Evolutionary conservation across 768 basidiomycete genomes (phyloP), one percentile per base, ranked within the genome.

Genomic region (Auriculariales sp.): DNA sequence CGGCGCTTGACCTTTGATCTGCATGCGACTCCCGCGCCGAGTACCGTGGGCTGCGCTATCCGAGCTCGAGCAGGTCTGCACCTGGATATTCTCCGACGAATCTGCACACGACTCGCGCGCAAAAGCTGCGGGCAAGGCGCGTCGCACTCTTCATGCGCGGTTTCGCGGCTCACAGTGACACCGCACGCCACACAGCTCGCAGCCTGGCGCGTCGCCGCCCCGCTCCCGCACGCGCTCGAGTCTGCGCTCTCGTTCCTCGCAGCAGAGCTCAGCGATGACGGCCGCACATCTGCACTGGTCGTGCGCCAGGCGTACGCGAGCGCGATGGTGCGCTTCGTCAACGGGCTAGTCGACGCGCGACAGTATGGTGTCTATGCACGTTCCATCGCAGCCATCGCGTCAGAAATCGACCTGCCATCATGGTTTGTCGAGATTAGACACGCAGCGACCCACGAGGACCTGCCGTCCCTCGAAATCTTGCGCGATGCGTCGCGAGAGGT

Each of bases 361-460:
- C 95, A 99, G 59, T 73, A 78, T 9, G 89, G 92, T 5, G 74
- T 77, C 17, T 98, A 86, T 60, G 94, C 95, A 2, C 73, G 92
- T 19, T 83, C 95, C 2, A 97, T 98, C 56, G 78, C 85, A 0
- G 78, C 83, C 33, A 86, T 99, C 53, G 91, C 94, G 1, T 69
- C 72, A 3, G 87, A 93, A 58, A 74, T 99, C 10, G 83, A 83
- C 0, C 69, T 99, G 1, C 94, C 95, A 0, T 66, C 72, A 0
- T 92, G 86, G 82, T 71, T 98, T 9, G 92, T 99, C 11, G 89
- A 94, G 56, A 70, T 98, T 10, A 74, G 95, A 33, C 95, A 98
- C 67, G 88, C 90, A 25, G 88, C 89, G 11, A 99, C 95, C 1
- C 95, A 98, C 58, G 94, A 98, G 59, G 89, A 94, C 53, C 67